phyloP scores from a whole-genome alignment of 257 asterid species.

The Scutellaria barbata region DNA sequence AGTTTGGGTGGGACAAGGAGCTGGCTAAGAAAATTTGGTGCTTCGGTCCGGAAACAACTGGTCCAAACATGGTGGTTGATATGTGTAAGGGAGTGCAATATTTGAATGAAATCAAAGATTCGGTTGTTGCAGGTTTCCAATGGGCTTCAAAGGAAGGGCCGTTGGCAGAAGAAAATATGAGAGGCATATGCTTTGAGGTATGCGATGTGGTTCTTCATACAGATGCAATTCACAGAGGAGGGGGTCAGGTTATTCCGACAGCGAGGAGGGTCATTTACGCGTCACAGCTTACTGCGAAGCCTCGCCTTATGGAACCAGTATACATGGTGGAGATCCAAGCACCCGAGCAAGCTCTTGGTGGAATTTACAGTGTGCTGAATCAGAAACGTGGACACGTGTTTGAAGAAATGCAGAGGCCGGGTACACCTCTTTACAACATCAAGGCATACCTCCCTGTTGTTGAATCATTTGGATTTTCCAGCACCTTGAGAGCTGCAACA shows the following conservation, averaged over 20 bases:
- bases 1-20: slow-evolving; percentile 57
- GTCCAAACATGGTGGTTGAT: slow-evolving; percentile 61
- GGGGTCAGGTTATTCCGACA: slow-evolving; percentile 53
- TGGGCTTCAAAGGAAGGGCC: slow-evolving; percentile 56
- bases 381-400: slow-evolving; percentile 57
- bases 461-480: slow-evolving; percentile 48
- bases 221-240: slow-evolving; percentile 57
- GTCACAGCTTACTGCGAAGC: slow-evolving; percentile 50
- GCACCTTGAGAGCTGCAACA: slow-evolving; percentile 52
- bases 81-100: slow-evolving; percentile 67
- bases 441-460: slow-evolving; percentile 45
- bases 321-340: slow-evolving; percentile 51
- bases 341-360: slow-evolving; percentile 51
- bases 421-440: slow-evolving; percentile 48
- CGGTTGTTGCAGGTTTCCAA: slow-evolving; percentile 52
- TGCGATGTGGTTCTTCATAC: slow-evolving; percentile 49
- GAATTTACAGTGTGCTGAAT: slow-evolving; percentile 53
- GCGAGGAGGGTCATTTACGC: slow-evolving; percentile 53
- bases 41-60: slow-evolving; percentile 31
- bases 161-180: slow-evolving; percentile 51
- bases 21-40: slow-evolving; percentile 60
- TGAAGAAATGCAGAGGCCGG: slow-evolving; percentile 51
- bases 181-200: slow-evolving; percentile 52
- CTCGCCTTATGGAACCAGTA: slow-evolving; percentile 49
- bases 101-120: slow-evolving; percentile 50